Conservation (phyloP, 768 basidiomycete species). For the Mycena haematopus region DNA sequence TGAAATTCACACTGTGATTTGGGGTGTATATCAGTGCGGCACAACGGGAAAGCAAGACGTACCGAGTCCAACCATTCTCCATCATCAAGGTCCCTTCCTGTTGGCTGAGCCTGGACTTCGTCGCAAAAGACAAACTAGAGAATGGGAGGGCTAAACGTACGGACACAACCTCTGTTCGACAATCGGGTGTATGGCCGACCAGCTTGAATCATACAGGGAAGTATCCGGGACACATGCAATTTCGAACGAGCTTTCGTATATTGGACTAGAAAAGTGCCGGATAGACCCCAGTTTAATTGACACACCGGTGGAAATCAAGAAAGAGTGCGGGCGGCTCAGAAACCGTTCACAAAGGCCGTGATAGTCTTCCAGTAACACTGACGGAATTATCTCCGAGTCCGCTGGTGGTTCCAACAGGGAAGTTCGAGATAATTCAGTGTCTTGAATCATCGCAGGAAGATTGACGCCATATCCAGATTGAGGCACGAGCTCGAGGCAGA, state of each 20-base stretch:
- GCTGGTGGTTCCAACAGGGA: not conserved
- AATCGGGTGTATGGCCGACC: not conserved
- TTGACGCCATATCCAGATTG: too few species aligned
- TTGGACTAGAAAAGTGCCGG: not conserved
- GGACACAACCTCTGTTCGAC: not conserved
- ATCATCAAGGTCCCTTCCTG: not conserved
- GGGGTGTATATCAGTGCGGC: too few species aligned
- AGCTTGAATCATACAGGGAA: not conserved
- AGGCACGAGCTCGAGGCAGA: constrained; percentile 7
- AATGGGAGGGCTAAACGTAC: not conserved
- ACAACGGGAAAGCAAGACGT: too few species aligned
- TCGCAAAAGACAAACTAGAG: not conserved
- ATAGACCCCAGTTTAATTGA: not conserved
- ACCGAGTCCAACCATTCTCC: too few species aligned
- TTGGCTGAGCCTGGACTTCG: not conserved
- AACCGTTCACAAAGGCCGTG: not conserved
- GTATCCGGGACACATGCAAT: not conserved
- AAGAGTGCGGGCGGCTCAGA: not conserved
- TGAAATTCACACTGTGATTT: not conserved
- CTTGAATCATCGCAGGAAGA: not conserved
- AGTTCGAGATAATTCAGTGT: not conserved
- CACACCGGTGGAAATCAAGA: not conserved
- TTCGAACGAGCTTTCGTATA: not conserved
- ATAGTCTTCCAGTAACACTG: not conserved
- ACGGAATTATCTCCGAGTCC: not conserved